Base-by-base conservation (phyloP, 2,329 filamentous ascomycete species). In the Furcasterigmium furcatum region DNA sequence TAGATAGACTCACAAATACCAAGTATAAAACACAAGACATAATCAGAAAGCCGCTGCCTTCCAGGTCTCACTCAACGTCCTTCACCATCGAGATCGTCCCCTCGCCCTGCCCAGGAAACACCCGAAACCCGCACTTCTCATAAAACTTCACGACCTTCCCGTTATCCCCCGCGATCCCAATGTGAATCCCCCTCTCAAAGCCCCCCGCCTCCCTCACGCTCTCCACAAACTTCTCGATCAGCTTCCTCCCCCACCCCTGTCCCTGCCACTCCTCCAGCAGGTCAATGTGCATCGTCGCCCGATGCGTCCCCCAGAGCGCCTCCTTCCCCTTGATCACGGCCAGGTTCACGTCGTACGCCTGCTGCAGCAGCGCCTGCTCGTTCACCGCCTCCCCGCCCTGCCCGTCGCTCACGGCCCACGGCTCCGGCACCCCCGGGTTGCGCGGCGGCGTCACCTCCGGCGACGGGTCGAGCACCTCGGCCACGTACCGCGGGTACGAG, bases 211-310 rank as follows among this genome's bases (percentile, higher is more conserved):
- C 46, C 55, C 36, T 55, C 43, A 74, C 59, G 32, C 62, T 65
- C 44, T 60, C 61, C n/a, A 73, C 60, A 49, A 74, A 73, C 48
- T 40, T 47, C 38, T 66, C 64, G 41, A 73, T 59, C 60, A 72
- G 44, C 60, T 58, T 58, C 46, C 63, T 55, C 5, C 74, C 73
- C 71, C 71, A 76, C 2, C 73, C 73, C 22, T 56, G 48, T 0
- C 64, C 62, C 60, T 73, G 71, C 52, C 56, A 71, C 46, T 46
- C 55, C 22, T 63, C 62, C 45, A 77, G 55, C 51, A 77, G 48
- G 49, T 77, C 70, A 43, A 77, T 72, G 57, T 77, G 74, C 72
- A 77, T 66, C 46, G 71, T 76, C 4, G 66, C 72, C 47, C 63
- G 55, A 51, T 65, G 72, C 41, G 51, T 52, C 19, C 52, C 46